Evolutionary conservation across 805 yeast species (phyloP), one percentile per base, ranked within the genome.

Genomic region (Komagataella pseudopastoris): DNA sequence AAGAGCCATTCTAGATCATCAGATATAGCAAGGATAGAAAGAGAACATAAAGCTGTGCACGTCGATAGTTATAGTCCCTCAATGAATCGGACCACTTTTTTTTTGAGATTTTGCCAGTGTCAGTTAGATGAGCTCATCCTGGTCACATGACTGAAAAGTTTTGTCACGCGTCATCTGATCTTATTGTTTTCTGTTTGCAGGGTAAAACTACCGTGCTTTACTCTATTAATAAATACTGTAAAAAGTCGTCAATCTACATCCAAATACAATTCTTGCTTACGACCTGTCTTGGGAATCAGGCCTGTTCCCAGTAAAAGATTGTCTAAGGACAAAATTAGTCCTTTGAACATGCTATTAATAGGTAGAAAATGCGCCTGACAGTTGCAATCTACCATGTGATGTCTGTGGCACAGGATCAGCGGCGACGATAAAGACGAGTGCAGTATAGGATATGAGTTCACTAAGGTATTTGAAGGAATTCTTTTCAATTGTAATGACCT

Each of bases 1-100:
- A 6, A 72, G 60, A 1, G 77, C 77, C 77, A 72, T 72, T 30
- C 39, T 30, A 30, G 39, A 10, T 6, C 39, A 30, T 30, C 14
- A 30, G 39, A 30, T 30, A 8, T 30, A 30, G 12, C 14, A 30
- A 30, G 39, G 39, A 30, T 14, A 14, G 14, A 24, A 24, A 30
- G 39, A 30, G 39, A 14, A 30, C 39, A 1, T 10, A 30, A 30
- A 4, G 39, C 39, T 10, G 39, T 8, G 14, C 39, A 30, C 10
- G 39, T 30, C 12, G 6, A 14, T 30, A 30, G 12, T 30, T 30
- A 30, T 30, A 30, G 39, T 30, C 39, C 39, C 5, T 14, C 14
- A 8, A 30, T 14, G 39, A 30, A 30, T 30, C 39, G 39, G 39
- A 30, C 39, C 39, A 30, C 39, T 30, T 30, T 30, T 30, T 30